phyloP scores from a whole-genome alignment of 768 basidiomycete genomes.

The Boletus edulis region DNA sequence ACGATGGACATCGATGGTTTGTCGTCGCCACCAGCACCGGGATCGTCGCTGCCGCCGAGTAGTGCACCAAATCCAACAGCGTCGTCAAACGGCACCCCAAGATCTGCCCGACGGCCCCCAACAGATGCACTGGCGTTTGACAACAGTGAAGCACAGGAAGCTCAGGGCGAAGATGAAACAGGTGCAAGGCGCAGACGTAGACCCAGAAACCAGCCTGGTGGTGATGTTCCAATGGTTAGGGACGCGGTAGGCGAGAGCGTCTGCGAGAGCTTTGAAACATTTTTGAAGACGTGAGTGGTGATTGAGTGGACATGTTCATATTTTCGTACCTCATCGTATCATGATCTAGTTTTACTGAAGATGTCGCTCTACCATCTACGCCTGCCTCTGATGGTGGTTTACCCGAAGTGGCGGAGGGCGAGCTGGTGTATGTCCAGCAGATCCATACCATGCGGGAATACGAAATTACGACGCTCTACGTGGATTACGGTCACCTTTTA shows the following conservation, averaged over 20 bases:
- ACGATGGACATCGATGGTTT: slow-evolving; percentile 56
- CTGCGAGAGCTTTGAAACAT: slow-evolving; percentile 86
- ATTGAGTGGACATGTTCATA: neutral
- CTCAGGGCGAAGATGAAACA: slow-evolving; percentile 36
- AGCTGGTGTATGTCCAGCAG: slow-evolving; percentile 86
- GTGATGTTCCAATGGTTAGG: slow-evolving; percentile 81
- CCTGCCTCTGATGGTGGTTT: slow-evolving; percentile 72
- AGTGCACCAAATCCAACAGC: slow-evolving; percentile 42
- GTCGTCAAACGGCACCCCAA: slow-evolving; percentile 36
- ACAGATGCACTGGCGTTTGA: slow-evolving; percentile 55
- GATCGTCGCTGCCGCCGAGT: slow-evolving; percentile 53
- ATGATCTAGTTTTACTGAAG: slow-evolving; percentile 71
- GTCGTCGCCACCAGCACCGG: slow-evolving; percentile 55
- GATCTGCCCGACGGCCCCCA: slow-evolving; percentile 37
- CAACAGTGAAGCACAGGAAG: slow-evolving; percentile 48
- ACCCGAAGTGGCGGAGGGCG: slow-evolving; percentile 53
- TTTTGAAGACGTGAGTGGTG: slow-evolving; percentile 78
- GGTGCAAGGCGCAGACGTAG: slow-evolving; percentile 47
- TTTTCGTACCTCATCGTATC: neutral
- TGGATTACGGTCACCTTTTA: slow-evolving; percentile 91
- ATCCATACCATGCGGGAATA: slow-evolving; percentile 95
- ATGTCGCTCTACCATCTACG: slow-evolving; percentile 73
- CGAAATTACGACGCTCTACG: slow-evolving; percentile 92
- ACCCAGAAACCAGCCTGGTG: slow-evolving; percentile 41
- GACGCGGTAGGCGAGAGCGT: slow-evolving; percentile 97